These are phyloP conservation scores for Fusarium beomiforme DNA, from an alignment of 2,329 filamentous ascomycete species.

Conservation along the genomic window DNA sequence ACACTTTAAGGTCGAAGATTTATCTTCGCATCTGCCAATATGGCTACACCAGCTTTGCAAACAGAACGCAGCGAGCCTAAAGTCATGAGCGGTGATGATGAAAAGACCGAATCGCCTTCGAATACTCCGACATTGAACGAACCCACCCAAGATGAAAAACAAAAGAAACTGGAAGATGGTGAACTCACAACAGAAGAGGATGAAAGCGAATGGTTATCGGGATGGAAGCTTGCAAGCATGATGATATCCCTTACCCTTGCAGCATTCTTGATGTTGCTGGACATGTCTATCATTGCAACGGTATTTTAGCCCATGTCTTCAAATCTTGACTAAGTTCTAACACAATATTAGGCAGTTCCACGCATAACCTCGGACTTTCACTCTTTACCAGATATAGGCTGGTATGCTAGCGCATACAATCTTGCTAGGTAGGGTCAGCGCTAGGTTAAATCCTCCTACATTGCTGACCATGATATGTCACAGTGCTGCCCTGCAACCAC, in stretches of 20 bases:
- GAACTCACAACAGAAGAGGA: conserved; percentile 13
- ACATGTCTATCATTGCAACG: conserved; percentile 64
- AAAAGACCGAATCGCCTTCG: conserved; percentile 17
- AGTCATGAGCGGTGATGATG: neutral
- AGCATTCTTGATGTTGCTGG: conserved; percentile 60
- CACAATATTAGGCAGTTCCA: conserved; percentile 54
- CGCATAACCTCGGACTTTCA: conserved; percentile 62
- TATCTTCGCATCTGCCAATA: neutral
- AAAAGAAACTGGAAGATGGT: conserved; percentile 11
- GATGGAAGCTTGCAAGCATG: conserved; percentile 48
- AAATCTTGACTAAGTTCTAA: neutral
- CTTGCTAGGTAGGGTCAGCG: conserved; percentile 52
- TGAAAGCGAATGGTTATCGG: conserved; percentile 31
- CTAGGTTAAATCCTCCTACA: conserved; percentile 32
- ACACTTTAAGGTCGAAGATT: neutral
- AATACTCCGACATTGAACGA: conserved; percentile 33
- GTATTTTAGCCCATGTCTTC: conserved; percentile 42
- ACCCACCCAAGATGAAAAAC: conserved; percentile 5
- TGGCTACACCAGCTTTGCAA: neutral
- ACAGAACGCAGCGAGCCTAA: neutral
- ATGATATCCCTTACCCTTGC: conserved; percentile 53
- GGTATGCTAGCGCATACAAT: conserved; percentile 63
- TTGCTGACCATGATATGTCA: conserved; percentile 19
- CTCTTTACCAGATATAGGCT: conserved; percentile 62
- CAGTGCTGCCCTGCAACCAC: conserved; percentile 60